A percentile compares a stretch with the other conserved stretches of the same genome.
These are phyloP conservation scores for Aleurites moluccanus DNA, from an alignment of 441 rosid species.

Conservation along the genomic window DNA sequence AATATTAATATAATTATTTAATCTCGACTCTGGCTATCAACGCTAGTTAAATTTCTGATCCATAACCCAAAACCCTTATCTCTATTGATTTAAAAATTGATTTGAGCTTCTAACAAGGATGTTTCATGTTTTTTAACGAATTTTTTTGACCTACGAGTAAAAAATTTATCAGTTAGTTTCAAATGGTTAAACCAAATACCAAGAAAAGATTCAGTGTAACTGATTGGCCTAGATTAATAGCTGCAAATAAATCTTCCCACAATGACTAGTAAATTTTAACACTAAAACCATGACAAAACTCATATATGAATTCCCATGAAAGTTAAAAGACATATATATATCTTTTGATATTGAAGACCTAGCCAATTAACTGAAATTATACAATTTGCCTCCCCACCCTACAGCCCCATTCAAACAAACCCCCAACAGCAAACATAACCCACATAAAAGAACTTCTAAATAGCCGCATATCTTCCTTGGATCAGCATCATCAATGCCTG, in stretches of 20 bases:
- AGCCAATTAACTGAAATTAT: not conserved
- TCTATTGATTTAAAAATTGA: no score
- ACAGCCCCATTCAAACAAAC: not conserved
- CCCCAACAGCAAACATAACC: not conserved
- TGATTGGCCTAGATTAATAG: not conserved
- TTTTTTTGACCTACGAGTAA: no score
- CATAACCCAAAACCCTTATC: no score
- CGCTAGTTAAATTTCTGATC: no score
- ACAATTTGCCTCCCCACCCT: not conserved
- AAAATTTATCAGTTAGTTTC: no score
- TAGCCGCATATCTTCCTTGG: not conserved
- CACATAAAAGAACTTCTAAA: not conserved
- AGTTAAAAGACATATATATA: not conserved
- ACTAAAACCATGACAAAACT: not conserved
- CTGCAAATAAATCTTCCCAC: not conserved
- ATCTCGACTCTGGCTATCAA: no score
- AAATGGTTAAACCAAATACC: no score
- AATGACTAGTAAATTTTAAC: not conserved
- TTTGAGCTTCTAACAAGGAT: no score
- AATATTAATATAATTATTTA: no score
- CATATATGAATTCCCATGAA: not conserved
- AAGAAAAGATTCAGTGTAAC: not conserved
- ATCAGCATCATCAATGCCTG: not conserved
- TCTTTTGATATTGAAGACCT: not conserved
- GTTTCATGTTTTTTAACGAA: no score